Evolutionary conservation across 352 stramenopile species (phyloP), one percentile per base, ranked within the genome.

Genomic region (Saprolegnia parasitica): DNA sequence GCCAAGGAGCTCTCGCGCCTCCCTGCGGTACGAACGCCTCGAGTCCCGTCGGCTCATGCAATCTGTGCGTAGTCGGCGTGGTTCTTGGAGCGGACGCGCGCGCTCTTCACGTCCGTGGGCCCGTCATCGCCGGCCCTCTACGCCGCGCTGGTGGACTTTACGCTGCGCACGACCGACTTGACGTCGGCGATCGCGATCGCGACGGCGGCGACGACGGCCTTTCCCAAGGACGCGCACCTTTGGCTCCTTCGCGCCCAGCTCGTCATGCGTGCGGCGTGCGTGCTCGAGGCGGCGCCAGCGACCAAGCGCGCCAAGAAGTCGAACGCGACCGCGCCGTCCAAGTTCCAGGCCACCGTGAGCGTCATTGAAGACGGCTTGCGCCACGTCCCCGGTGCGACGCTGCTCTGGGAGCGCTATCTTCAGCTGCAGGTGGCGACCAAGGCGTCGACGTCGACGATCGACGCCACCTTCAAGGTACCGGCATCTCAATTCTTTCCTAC

Each of bases 181-280:
- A 60, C 71, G n/a, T 66, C 70, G 9, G 84, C 84, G 2, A 62
- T 91, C 29, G 70, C 78, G 39, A 57, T 77, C 2, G 64, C 83
- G 20, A 73, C 79, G 9, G 77, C 81, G 21, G 78, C 86, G 24
- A 68, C 75, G 29, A 68, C 74, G 63, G 73, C 66, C 26, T 65
- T 79, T 45, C 71, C 76, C 15, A 68, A 80, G 20, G 74, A 74
- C 13, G 77, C 79, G 0, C 71, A 78, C 46, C 67, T 92, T 10
- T 93, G 83, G 81, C 71, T 93, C 35, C 73, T 94, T 49, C 80
- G 89, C 55, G 78, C 86, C 40, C 86, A 93, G 72, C 76, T 94
- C 8, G 72, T 86, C 49, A 77, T 92, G 61, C 83, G 91, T 65
- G 40, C 57, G 0, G 71, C 63, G 10, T 55, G 58, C 50, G 73